Evolutionary conservation across 75 land plant species (phyloP), one percentile per base, ranked within the genome.

Genomic region (Sequoiadendron giganteum): DNA sequence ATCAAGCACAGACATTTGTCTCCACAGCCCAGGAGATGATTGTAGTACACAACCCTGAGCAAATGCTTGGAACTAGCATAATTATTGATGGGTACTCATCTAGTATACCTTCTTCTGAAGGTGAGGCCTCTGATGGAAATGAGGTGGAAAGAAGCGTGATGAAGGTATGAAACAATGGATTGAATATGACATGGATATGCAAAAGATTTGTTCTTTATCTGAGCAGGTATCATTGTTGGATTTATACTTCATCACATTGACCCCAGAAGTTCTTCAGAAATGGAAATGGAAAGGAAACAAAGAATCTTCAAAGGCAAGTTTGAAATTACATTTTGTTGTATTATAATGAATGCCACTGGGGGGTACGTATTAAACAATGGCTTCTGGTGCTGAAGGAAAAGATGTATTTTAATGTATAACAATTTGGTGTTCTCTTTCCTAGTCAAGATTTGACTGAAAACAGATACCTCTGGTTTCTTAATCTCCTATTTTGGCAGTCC

Each of bases 1-100:
- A 90, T 85, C 61, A 91, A 77, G 84, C 85, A 14, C 84, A 86
- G 25, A 90, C 89, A 49, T 78, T 91, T 79, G 91, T 91, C 49
- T 82, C 86, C 14, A 89, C 88, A 1, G 91, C 86, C 11, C 91
- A 90, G 73, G 92, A 91, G 86, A 87, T 90, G 89, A 88, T 87
- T 54, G 61, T 36, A 32, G 61, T 85, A 85, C 38, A 54, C 25
- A 85, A 19, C 38, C 55, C 52, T 45, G n/a, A 47, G 5, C 36
- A 85, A 15, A 85, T 52, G 38, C 61, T 52, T 52, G 86, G 39
- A 49, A 45, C 38, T 36, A 85, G 40, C 21, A 80, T 80, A 80
- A 38, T 80, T 80, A 43, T 43, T 40, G 83, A 80, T 80, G 83
- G 42, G 15, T 39, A 79, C 42, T 42, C 45, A 42, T 80, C 83